Evolutionary conservation across 78 protist species (phyloP).

Genomic region (Trichosphaerium sp.): DNA sequence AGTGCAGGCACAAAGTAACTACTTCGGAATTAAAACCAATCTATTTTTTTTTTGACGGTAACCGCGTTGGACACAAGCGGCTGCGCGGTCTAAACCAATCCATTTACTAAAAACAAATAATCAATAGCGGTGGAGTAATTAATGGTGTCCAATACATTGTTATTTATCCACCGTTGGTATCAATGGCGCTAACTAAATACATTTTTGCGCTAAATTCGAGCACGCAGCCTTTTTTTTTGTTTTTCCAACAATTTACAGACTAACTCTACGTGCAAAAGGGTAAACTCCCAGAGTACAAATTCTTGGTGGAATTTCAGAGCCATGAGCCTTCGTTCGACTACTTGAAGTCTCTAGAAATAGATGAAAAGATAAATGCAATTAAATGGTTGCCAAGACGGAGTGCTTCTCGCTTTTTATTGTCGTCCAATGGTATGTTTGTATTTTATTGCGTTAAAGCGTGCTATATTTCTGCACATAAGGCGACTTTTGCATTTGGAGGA

Average conservation of each 20-base stretch:
- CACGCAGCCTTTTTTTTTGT: not conserved
- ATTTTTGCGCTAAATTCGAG: not conserved
- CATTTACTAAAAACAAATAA: not conserved
- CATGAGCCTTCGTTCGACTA: conserved; percentile 97
- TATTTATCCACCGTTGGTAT: not conserved
- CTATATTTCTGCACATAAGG: not conserved
- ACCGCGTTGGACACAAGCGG: not conserved
- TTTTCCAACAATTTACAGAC: not conserved
- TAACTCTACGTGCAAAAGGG: not conserved
- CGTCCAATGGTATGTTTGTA: conserved; percentile 63
- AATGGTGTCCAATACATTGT: not conserved
- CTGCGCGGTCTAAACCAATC: not conserved
- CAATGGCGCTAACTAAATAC: too few relatives aligned
- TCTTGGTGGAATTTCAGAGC: conserved; percentile 92
- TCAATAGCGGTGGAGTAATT: not conserved
- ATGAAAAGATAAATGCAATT: conserved; percentile 94
- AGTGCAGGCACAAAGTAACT: too few relatives aligned
- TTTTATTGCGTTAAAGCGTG: not conserved
- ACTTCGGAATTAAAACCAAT: not conserved
- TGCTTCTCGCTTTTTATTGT: conserved; percentile 60
- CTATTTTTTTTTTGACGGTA: not conserved
- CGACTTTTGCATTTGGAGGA: not conserved
- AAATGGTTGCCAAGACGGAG: conserved; percentile 61
- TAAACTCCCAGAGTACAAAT: conserved; percentile 65
- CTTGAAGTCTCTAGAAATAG: conserved; percentile 91